Conservation (phyloP, 352 stramenopile species). For the Phytophthora sp. region DNA sequence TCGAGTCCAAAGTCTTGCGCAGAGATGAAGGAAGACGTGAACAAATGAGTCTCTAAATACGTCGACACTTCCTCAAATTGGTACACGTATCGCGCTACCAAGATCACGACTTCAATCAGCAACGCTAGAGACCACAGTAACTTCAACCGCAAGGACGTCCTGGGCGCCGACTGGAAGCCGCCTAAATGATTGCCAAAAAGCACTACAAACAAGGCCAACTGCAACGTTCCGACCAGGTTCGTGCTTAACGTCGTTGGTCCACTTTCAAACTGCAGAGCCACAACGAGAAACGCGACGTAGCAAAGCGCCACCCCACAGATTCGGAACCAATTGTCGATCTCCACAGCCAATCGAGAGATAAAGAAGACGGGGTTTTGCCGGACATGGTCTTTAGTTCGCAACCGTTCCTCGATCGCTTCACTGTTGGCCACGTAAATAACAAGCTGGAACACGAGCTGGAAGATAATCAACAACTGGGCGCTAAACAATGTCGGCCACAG, state of each 20-base stretch:
- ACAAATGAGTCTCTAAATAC: conserved; percentile 71
- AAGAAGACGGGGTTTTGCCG: conserved; percentile 81
- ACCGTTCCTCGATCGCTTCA: conserved; percentile 68
- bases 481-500: conserved; percentile 85
- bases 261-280: conserved; percentile 71
- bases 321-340: conserved; percentile 83
- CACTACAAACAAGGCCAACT: conserved; percentile 68
- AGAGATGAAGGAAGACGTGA: conserved; percentile 74
- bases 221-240: conserved; percentile 66
- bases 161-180: conserved; percentile 63
- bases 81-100: conserved; percentile 80
- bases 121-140: conserved; percentile 82
- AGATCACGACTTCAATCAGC: conserved; percentile 67
- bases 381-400: conserved; percentile 64
- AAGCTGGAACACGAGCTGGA: conserved; percentile 86
- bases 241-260: conserved; percentile 59
- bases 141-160: conserved; percentile 75
- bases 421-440: conserved; percentile 85
- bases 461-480: conserved; percentile 84
- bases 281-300: conserved; percentile 74
- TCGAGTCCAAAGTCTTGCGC: conserved; percentile 78
- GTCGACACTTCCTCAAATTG: conserved; percentile 77
- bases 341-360: conserved; percentile 68
- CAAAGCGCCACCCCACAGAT: conserved; percentile 66
- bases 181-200: conserved; percentile 77